Evolutionary conservation across 208 protist species (phyloP), one percentile per base, ranked within the genome.

Genomic region (Leptomonas seymouri): DNA sequence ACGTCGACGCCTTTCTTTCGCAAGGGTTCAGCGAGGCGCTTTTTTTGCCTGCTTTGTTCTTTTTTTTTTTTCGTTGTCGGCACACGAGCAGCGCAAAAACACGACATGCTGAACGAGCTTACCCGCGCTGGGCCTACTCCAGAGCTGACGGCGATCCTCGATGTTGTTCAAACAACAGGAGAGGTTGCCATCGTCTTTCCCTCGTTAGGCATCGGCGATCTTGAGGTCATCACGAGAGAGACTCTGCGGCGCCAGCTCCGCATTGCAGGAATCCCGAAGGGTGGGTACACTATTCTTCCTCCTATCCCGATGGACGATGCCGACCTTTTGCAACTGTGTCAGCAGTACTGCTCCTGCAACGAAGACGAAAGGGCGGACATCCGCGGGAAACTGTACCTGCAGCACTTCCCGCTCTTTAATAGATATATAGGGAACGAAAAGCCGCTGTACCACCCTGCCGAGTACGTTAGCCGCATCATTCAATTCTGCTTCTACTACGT

Each of bases 261-360:
- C 41, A 74, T 97, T 36, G 88, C 85, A 1, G 86, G 77, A 16
- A 67, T 93, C 53, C 92, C 92, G 23, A 59, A 55, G 14, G 88
- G 86, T 25, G 78, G 87, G 18, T 76, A 93, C 34, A 94, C 85
- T 16, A 74, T 94, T 31, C 67, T 97, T 25, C 89, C 89, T 15
- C 34, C 74, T 16, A 81, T 95, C 67, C 87, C 92, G 16, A 8
- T 94, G 36, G 64, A 55, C 55, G 78, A 86, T 41, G 66, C 68
- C 16, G 86, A 95, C 14, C 73, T 95, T 28, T 69, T 81, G 49
- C 49, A 78, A 14, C 67, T 93, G 28, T 90, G 89, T 57, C 49
- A 57, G 20, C 20, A 74, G 41, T 97, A 97, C 71, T 86, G 78
- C 70, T 46, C 34, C 31, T 72, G 78, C 21, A 21, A 31, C 27